These are phyloP conservation scores for Sclerotinia nivalis DNA, from an alignment of 2,329 filamentous ascomycete species.

Conservation along the genomic window DNA sequence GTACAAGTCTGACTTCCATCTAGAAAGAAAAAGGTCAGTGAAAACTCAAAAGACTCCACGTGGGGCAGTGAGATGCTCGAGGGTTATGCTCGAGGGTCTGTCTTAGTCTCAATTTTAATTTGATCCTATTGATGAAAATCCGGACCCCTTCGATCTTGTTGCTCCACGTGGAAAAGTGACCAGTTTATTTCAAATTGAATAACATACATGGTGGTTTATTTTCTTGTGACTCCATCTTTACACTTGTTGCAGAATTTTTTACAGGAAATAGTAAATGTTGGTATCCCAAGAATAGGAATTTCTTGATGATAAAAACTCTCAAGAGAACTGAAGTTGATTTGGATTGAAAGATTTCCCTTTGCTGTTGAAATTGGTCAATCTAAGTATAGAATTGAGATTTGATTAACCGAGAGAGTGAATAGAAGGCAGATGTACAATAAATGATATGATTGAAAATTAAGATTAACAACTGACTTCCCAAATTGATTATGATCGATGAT, in stretches of 20 bases:
- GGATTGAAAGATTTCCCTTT: neutral
- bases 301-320: neutral
- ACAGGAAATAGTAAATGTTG: neutral
- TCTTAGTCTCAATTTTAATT: neutral
- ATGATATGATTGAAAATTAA: neutral
- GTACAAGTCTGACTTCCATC: slow-evolving; percentile 10
- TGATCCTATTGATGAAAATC: neutral
- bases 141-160: neutral
- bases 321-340: neutral
- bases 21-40: slow-evolving; percentile 2
- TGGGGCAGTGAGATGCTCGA: neutral
- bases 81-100: neutral
- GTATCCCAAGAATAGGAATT: too few relatives aligned
- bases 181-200: neutral
- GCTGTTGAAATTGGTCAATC: neutral
- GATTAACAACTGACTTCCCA: neutral
- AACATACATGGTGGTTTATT: neutral
- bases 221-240: slow-evolving; percentile 13
- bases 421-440: neutral
- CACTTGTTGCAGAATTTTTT: neutral
- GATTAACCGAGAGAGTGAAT: slow-evolving; percentile 10
- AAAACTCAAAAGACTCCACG: neutral
- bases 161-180: neutral
- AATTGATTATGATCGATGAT: neutral
- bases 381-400: neutral